These are phyloP conservation scores for Lactifluus piperatus DNA, from an alignment of 768 basidiomycete species.

Conservation along the genomic window DNA sequence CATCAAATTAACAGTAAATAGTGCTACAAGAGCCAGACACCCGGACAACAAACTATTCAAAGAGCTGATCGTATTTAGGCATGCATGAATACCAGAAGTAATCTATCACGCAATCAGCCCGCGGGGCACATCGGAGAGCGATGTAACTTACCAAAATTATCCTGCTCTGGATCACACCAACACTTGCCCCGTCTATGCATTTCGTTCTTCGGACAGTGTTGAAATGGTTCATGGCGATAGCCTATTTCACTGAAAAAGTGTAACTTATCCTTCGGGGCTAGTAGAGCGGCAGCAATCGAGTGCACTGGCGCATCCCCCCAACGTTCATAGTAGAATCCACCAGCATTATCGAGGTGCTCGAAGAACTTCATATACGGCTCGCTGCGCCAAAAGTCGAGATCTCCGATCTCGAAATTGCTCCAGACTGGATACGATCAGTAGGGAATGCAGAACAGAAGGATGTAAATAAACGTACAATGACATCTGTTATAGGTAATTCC, in stretches of 20 bases:
- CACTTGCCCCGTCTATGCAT: constrained; percentile 72
- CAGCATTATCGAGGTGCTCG: constrained; percentile 43
- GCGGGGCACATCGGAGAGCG: not conserved
- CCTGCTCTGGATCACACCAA: constrained; percentile 60
- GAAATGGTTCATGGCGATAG: constrained; percentile 90
- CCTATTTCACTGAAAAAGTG: constrained; percentile 95
- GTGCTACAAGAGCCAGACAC: not conserved
- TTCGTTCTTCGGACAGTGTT: constrained; percentile 81
- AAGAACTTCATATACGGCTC: constrained; percentile 53
- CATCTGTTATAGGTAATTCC: constrained; percentile 52
- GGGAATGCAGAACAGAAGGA: not conserved
- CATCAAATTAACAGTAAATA: constrained; percentile 10
- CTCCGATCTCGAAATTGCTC: constrained; percentile 59
- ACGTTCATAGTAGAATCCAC: constrained; percentile 62
- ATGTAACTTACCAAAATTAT: constrained; percentile 58
- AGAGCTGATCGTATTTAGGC: constrained; percentile 19
- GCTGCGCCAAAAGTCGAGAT: constrained; percentile 47
- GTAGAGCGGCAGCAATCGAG: constrained; percentile 80
- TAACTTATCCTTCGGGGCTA: constrained; percentile 81
- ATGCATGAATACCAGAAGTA: constrained; percentile 87
- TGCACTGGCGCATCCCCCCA: constrained; percentile 90
- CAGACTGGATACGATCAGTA: constrained; percentile 34
- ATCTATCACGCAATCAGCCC: constrained; percentile 35
- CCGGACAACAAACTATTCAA: constrained; percentile 9
- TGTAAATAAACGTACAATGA: constrained; percentile 32